Conservation (phyloP, 169 alveolate genomes). For the Plasmodium cynomolgi region DNA sequence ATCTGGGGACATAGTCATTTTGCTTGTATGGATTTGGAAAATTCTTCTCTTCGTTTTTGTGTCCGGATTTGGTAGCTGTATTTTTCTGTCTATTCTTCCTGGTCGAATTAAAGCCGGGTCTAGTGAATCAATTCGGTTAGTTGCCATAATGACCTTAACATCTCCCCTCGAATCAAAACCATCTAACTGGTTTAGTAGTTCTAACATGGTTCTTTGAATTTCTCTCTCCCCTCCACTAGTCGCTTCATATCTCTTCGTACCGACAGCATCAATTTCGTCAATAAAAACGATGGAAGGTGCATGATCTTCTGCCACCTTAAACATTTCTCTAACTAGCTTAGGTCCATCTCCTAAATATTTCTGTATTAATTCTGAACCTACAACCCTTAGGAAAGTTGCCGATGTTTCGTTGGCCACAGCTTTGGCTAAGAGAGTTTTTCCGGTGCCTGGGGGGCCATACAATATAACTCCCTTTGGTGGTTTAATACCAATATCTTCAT, state of each 20-base stretch:
- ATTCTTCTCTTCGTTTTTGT: slow-evolving; percentile 96
- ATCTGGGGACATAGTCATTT: slow-evolving; percentile 98
- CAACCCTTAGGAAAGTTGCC: slow-evolving; percentile 99
- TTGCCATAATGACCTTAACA: slow-evolving; percentile 99
- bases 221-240: slow-evolving; percentile 99
- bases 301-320: slow-evolving; percentile 98
- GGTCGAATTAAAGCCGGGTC: slow-evolving; percentile 99
- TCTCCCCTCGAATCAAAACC: slow-evolving; percentile 99
- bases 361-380: slow-evolving; percentile 99
- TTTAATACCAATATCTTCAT: slow-evolving; percentile 98
- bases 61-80: slow-evolving; percentile 98
- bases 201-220: slow-evolving; percentile 99
- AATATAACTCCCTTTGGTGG: slow-evolving; percentile 95
- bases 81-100: slow-evolving; percentile 99
- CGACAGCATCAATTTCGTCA: slow-evolving; percentile 99
- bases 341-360: slow-evolving; percentile 99
- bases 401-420: slow-evolving; percentile 98
- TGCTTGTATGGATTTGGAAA: slow-evolving; percentile 97
- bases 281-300: slow-evolving; percentile 99
- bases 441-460: slow-evolving; percentile 97
- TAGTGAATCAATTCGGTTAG: slow-evolving; percentile 97
- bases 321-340: slow-evolving; percentile 98
- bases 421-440: slow-evolving; percentile 94
- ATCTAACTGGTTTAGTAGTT: slow-evolving; percentile 98
- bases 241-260: slow-evolving; percentile 97